Percentiles rank a stretch among this genome's conserved stretches.
Evolutionary conservation across 345 rosid species (phyloP).

Genomic region (Psidium guajava): DNA sequence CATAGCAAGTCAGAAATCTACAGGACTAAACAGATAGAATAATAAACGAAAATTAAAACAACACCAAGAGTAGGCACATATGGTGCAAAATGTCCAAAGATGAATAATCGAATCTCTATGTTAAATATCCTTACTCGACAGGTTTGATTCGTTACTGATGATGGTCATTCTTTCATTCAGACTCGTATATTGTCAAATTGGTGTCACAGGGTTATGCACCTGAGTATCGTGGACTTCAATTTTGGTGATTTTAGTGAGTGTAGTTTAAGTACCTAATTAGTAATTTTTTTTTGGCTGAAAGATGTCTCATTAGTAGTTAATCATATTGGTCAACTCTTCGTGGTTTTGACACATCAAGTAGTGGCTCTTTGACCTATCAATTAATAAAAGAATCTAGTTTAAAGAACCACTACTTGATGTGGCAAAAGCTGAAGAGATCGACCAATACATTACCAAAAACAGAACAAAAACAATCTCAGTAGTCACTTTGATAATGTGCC

Average conservation of each 20-base stretch:
- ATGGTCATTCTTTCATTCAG: background rate
- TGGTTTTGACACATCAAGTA: background rate
- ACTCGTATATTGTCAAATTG: background rate
- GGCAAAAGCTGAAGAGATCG: too few species aligned
- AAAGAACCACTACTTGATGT: too few species aligned
- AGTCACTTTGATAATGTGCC: background rate
- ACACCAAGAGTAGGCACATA: background rate
- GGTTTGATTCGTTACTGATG: background rate
- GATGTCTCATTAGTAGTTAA: background rate
- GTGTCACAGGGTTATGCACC: background rate
- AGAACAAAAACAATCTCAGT: background rate
- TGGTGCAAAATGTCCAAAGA: background rate
- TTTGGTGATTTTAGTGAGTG: background rate
- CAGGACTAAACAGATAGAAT: background rate
- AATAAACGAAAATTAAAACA: background rate
- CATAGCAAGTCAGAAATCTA: background rate
- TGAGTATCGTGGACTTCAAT: background rate
- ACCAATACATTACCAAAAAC: too few species aligned
- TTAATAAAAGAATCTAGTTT: background rate
- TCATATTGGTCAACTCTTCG: background rate
- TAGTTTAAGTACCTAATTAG: background rate
- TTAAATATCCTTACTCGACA: background rate
- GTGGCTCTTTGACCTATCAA: background rate
- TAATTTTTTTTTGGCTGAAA: background rate
- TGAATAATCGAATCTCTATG: background rate